Evolutionary conservation across 768 basidiomycete species (phyloP), one percentile per base, ranked within the genome.

Genomic region (Tremella fuciformis): DNA sequence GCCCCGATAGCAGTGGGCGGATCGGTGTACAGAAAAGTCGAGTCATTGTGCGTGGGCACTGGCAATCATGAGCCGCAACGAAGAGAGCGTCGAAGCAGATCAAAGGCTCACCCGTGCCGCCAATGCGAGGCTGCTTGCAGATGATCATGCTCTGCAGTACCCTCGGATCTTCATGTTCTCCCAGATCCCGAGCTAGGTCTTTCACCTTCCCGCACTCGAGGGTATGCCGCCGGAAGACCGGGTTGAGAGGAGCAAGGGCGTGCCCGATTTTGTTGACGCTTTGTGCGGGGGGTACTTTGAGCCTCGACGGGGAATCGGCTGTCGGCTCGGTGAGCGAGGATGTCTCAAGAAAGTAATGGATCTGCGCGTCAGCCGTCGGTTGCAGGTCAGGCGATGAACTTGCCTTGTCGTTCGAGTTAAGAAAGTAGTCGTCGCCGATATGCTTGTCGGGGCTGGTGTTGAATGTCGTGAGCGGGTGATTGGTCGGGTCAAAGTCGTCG

Each of bases 121-220:
- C 94, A 22, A 98, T 93, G 55, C 86, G 81, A 3, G 89, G 85
- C 72, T 97, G 92, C 77, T 98, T 98, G 68, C 87, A 91, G 60
- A 98, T 99, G 29, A 94, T 81, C 92, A 96, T 96, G 1, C 88
- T 90, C 71, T 94, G 91, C 29, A 93, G 79, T 1, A 89, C 92
- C 88, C 64, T 26, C 16, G 94, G 94, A 76, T 93, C 87, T 56
- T 81, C 81, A 74, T 97, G 91, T 71, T 88, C 89, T 52, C 83
- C 83, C 24, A 99, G 80, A 64, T 91, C 89, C 47, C 82, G 81
- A 2, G 87, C 91, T 0, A 98, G 74, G 8, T 80, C 71, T 63
- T 81, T 84, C 50, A 99, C 76, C 51, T 80, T 80, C 46, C 84
- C 82, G 67, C 92, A 91, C 78, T 91, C 83, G 21, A 97, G 78